Conservation (phyloP, 106 monocot species). For the Xerophyta viscosa region DNA sequence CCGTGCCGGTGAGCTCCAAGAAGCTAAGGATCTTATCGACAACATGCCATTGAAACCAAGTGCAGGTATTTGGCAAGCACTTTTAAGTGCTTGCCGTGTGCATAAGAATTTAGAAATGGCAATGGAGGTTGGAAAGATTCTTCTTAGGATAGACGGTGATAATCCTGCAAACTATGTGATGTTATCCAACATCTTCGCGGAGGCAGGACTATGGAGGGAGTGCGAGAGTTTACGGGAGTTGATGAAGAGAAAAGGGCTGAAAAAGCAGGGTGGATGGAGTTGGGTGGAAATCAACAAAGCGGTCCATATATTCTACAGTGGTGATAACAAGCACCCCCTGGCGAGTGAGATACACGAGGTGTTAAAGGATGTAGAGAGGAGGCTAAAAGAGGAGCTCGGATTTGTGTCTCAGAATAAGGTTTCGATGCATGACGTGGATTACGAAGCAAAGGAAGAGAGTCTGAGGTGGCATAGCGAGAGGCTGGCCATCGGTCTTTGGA, state of each 20-base stretch:
- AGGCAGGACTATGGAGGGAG: constrained; percentile 31
- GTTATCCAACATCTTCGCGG: constrained; percentile 38
- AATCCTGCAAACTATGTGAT: constrained; percentile 43
- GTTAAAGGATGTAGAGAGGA: constrained; percentile 24
- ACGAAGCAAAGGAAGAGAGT: constrained; percentile 34
- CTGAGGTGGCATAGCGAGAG: constrained; percentile 38
- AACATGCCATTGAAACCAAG: constrained; percentile 28
- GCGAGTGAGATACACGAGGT: constrained; percentile 10
- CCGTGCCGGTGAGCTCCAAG: constrained; percentile 23
- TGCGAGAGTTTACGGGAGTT: constrained; percentile 21
- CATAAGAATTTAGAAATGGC: constrained; percentile 29
- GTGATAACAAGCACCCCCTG: constrained; percentile 29
- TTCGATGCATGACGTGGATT: constrained; percentile 42
- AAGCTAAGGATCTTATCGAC: constrained; percentile 30
- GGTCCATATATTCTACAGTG: constrained; percentile 38
- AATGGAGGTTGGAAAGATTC: constrained; percentile 20
- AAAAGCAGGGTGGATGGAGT: constrained; percentile 48
- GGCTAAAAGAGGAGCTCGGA: constrained; percentile 27
- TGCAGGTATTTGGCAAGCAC: constrained; percentile 38
- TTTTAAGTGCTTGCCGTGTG: constrained; percentile 41
- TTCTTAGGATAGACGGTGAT: constrained; percentile 24
- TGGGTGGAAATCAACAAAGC: constrained; percentile 36
- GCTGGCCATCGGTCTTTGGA: constrained; percentile 31
- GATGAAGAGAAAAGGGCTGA: constrained; percentile 34
- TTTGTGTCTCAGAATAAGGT: constrained; percentile 5